These are phyloP conservation scores for Pseudozyma sp. DNA, from an alignment of 1,284 basidiomycete genomes.

Conservation along the genomic window DNA sequence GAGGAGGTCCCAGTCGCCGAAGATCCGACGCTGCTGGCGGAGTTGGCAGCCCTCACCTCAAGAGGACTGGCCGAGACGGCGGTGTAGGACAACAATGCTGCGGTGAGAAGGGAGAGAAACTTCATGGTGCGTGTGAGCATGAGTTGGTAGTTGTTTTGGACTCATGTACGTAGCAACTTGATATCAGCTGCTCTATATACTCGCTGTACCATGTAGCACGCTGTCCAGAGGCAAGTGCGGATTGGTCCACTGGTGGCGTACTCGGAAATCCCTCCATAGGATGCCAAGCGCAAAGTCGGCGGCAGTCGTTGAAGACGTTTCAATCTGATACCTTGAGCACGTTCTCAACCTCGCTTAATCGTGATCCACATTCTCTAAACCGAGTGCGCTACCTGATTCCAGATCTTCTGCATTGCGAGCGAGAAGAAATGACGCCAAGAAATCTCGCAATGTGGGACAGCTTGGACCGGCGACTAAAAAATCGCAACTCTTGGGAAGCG, in stretches of 20 bases:
- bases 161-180: neutral
- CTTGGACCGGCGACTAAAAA: neutral
- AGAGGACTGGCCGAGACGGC: conserved; percentile 22
- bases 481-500: neutral
- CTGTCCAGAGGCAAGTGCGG: neutral
- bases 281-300: neutral
- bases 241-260: neutral
- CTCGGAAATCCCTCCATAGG: no score
- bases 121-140: conserved; percentile 8
- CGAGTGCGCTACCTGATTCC: neutral
- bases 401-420: neutral
- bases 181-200: conserved; percentile 1
- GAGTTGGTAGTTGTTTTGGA: neutral
- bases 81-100: conserved; percentile 15
- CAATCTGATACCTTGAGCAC: conserved; percentile 19
- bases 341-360: conserved; percentile 24
- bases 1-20: neutral
- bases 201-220: neutral
- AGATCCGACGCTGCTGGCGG: conserved; percentile 14
- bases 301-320: neutral
- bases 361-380: neutral
- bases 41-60: conserved; percentile 22
- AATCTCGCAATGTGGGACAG: neutral
- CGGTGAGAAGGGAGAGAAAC: conserved; percentile 23
- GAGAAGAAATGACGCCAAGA: neutral